phyloP scores from a whole-genome alignment of 257 asterid species.

The Verbascum thapsus region DNA sequence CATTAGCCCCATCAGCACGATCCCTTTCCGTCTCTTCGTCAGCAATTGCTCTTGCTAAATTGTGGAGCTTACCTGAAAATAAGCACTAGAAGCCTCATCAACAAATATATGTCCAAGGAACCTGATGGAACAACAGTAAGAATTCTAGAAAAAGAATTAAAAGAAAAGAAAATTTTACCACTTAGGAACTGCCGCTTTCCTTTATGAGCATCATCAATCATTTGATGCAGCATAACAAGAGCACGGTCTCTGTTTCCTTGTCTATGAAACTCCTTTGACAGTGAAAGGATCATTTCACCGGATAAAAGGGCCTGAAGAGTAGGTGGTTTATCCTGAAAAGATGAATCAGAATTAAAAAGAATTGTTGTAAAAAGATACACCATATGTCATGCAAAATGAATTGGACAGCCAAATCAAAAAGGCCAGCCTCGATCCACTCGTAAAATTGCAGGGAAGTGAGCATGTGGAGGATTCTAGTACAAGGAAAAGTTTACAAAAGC shows the following conservation, averaged over 20 bases:
- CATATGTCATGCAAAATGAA: slow-evolving; percentile 15
- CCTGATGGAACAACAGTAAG: slow-evolving; percentile 16
- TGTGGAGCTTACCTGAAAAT: slow-evolving; percentile 86
- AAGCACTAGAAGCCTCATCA: slow-evolving; percentile 27
- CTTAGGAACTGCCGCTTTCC: slow-evolving; percentile 97
- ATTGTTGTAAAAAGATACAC: slow-evolving; percentile 18
- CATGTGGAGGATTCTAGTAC: slow-evolving; percentile 19
- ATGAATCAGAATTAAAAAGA: slow-evolving; percentile 31
- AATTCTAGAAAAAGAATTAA: slow-evolving; percentile 24
- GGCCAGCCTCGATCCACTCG: slow-evolving; percentile 20
- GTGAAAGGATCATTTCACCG: slow-evolving; percentile 64
- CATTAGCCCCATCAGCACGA: slow-evolving; percentile 51
- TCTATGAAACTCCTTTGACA: slow-evolving; percentile 63
- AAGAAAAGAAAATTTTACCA: slow-evolving; percentile 48
- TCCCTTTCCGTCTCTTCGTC: slow-evolving; percentile 91
- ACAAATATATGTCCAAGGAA: slow-evolving; percentile 23
- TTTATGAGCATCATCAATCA: slow-evolving; percentile 98
- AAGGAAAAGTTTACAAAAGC: background rate
- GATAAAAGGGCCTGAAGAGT: slow-evolving; percentile 84
- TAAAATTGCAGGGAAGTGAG: slow-evolving; percentile 9
- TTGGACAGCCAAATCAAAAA: slow-evolving; percentile 13
- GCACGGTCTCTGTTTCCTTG: slow-evolving; percentile 96
- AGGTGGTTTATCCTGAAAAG: slow-evolving; percentile 74
- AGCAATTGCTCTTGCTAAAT: slow-evolving; percentile 94
- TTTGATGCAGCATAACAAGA: slow-evolving; percentile 91